These are phyloP conservation scores for Phascolomyces articulosus DNA, from an alignment of 371 early-diverging fungal genomes.

Conservation along the genomic window DNA sequence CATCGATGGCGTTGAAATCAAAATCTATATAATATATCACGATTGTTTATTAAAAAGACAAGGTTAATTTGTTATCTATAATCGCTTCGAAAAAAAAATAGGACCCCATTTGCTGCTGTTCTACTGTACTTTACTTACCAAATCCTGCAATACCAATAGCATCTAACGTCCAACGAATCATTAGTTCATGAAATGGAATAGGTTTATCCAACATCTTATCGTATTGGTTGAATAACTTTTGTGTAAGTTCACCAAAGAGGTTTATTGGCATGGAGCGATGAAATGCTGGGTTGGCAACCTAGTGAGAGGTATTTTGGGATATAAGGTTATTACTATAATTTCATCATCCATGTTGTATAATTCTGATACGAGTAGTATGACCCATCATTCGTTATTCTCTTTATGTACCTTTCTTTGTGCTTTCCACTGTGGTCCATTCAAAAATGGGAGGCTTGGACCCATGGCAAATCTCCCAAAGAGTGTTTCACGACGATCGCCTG, in stretches of 20 bases:
- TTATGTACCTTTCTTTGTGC: slow-evolving; percentile 17
- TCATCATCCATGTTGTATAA: too few species aligned
- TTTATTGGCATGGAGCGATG: slow-evolving; percentile 28
- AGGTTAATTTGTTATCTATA: slow-evolving; percentile 9
- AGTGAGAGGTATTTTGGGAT: too few species aligned
- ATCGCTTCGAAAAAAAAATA: too few species aligned
- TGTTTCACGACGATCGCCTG: not conserved
- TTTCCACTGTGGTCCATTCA: slow-evolving; percentile 26
- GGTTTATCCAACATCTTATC: slow-evolving; percentile 16
- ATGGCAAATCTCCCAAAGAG: slow-evolving; percentile 14
- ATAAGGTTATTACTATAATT: not conserved
- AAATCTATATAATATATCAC: too few species aligned
- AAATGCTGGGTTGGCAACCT: slow-evolving; percentile 29
- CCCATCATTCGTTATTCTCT: too few species aligned
- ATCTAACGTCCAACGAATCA: slow-evolving; percentile 31
- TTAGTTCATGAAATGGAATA: slow-evolving; percentile 21
- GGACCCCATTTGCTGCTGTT: too few species aligned
- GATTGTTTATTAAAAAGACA: too few species aligned
- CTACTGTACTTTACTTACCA: too few species aligned
- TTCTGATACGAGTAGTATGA: too few species aligned
- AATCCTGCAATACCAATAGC: slow-evolving; percentile 27
- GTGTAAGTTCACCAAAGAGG: slow-evolving; percentile 25
- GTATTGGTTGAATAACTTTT: slow-evolving; percentile 17
- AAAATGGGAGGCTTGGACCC: slow-evolving; percentile 9
- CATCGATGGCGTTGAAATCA: slow-evolving; percentile 19